Evolutionary conservation across 2,329 filamentous ascomycete genomes (phyloP).

Genomic region (Alternaria alternata): DNA sequence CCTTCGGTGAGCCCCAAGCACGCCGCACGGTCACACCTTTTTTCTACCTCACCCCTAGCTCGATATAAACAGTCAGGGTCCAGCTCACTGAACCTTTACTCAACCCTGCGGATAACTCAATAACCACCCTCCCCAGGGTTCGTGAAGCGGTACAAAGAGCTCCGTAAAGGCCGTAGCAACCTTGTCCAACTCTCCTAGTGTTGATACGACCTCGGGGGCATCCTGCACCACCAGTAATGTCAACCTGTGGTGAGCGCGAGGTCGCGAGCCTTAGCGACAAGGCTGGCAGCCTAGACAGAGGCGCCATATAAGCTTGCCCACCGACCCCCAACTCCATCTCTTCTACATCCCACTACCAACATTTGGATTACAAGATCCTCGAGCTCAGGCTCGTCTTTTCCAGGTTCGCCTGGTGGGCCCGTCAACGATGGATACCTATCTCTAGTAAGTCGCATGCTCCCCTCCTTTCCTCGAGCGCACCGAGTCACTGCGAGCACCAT

Average conservation of each 20-base stretch:
- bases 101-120: background rate
- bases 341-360: conserved; percentile 9
- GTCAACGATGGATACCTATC: background rate
- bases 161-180: conserved; percentile 5
- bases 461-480: background rate
- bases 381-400: background rate
- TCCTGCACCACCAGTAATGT: conserved; percentile 2
- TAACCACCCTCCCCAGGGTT: background rate
- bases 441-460: conserved; percentile 2
- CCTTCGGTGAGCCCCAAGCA: background rate
- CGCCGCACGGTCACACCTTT: background rate
- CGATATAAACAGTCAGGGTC: background rate
- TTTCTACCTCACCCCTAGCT: conserved; percentile 3
- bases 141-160: background rate
- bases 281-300: conserved; percentile 7
- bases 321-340: conserved; percentile 11
- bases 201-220: conserved; percentile 6
- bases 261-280: background rate
- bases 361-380: background rate
- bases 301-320: conserved; percentile 9
- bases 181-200: conserved; percentile 15
- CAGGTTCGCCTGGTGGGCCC: background rate
- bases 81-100: background rate
- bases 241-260: conserved; percentile 11
- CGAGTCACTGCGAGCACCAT: background rate